Base-by-base conservation (phyloP, 176 grass and related monocot genomes). In the Rhynchospora pubera region DNA sequence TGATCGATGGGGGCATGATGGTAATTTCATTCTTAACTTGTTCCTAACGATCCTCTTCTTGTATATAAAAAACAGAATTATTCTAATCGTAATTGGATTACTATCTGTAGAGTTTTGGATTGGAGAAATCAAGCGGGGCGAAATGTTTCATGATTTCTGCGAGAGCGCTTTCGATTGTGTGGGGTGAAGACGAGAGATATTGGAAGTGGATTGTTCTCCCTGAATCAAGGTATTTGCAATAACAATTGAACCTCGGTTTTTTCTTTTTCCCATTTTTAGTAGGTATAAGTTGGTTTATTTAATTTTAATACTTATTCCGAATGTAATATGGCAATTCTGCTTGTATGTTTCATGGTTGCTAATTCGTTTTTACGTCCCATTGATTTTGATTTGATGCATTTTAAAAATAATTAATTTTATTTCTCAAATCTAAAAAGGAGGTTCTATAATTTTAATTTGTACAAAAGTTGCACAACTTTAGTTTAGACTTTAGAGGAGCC, bases 101-200 rank as follows among this genome's bases (percentile, higher is more conserved):
- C 66, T 21, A 3, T 16, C 67, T 66, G 65, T 72, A 82, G 83
- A 89, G 87, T 82, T 82, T 89, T 47, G 58, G 56, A 65, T 61
- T 89, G 79, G 83, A 89, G 2, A 89, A 60, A 85, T 82, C 57
- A 10, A 85, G 7, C 13, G 87, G 87, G 0, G 67, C 24, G 0
- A 89, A 89, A 65, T 82, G 83, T 48, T 89, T 60, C 84, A 83
- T 80, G 88, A 9, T 86, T 74, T 83, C 88, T 1, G 84, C 88
- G 0, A 82, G 74, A 64, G 14, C 62, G 5, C 53, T 89, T 53
- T 11, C 3, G 1, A 84, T 89, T 48, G n/a, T 58, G 19, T 86
- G 88, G 88, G 88, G 56, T 19, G 19, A 34, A 42, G 52, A 75
- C 4, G 7, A 56, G 0, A 66, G 61, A 9, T 89, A 89, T 18